Conservation (phyloP, 306 rosid species). For the Vigna radiata region DNA sequence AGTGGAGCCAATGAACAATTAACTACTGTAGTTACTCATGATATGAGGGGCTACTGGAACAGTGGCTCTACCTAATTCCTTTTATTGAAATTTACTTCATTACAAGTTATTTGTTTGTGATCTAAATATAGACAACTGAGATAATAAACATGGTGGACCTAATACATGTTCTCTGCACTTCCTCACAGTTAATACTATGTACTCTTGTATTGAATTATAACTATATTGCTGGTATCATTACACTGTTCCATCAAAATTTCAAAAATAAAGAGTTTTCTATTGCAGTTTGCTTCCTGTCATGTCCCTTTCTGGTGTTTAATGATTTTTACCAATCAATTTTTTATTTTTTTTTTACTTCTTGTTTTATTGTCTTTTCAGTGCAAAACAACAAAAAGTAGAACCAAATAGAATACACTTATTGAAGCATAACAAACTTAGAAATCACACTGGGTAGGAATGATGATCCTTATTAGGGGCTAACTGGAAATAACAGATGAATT, state of each 20-base stretch:
- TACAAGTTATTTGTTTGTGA: no score
- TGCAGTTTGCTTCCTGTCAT: background rate
- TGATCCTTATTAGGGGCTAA: conserved; percentile 22
- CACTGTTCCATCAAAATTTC: background rate
- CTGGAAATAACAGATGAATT: background rate
- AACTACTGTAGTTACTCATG: no score
- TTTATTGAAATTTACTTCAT: no score
- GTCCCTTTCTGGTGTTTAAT: background rate
- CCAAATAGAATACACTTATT: background rate
- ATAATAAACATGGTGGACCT: no score
- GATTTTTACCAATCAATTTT: background rate
- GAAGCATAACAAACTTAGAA: background rate
- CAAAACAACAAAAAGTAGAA: background rate
- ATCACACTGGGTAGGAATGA: background rate
- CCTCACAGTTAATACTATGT: no score
- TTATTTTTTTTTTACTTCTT: background rate
- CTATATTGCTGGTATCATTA: background rate
- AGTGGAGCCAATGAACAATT: no score
- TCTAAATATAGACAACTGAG: no score
- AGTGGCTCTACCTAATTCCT: no score
- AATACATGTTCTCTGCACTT: no score
- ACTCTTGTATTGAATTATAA: background rate
- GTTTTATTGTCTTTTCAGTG: background rate
- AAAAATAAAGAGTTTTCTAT: background rate
- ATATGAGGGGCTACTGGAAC: no score